phyloP scores from a whole-genome alignment of 176 grass and related monocot genomes.

The Eleusine coracana region DNA sequence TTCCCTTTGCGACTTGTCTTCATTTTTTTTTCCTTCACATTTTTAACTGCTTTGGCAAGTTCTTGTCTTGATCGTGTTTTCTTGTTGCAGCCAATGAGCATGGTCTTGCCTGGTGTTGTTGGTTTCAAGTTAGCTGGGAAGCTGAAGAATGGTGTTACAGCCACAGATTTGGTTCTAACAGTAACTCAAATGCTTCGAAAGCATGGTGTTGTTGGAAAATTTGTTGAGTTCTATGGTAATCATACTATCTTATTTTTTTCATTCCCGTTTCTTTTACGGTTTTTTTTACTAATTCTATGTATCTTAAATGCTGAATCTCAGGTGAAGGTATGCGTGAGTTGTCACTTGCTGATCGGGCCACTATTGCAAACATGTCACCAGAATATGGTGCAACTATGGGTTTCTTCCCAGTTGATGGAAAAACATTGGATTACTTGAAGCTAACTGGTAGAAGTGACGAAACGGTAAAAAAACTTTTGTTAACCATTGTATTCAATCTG shows the following conservation, averaged over 20 bases:
- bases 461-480: conserved; percentile 53
- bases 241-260: neutral
- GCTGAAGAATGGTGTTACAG: conserved; percentile 87
- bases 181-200: conserved; percentile 97
- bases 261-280: neutral
- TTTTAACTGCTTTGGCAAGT: neutral
- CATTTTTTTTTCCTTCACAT: neutral
- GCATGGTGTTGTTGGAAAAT: conserved; percentile 97
- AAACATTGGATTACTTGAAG: conserved; percentile 88
- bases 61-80: conserved; percentile 25
- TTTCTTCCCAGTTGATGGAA: conserved; percentile 93
- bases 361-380: conserved; percentile 98
- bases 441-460: conserved; percentile 94
- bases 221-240: conserved; percentile 95
- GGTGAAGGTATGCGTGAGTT: conserved; percentile 87
- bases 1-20: no score
- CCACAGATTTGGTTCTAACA: conserved; percentile 96
- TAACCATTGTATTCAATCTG: neutral
- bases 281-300: conserved; percentile 15
- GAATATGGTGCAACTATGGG: conserved; percentile 99
- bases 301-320: conserved; percentile 24
- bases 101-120: conserved; percentile 95
- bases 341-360: conserved; percentile 92
- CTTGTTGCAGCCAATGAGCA: conserved; percentile 87
- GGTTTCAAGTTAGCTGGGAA: conserved; percentile 94